Evolutionary conservation across 163 green algal species (phyloP).

Genomic region (Coccomyxa subellipsoidea): DNA sequence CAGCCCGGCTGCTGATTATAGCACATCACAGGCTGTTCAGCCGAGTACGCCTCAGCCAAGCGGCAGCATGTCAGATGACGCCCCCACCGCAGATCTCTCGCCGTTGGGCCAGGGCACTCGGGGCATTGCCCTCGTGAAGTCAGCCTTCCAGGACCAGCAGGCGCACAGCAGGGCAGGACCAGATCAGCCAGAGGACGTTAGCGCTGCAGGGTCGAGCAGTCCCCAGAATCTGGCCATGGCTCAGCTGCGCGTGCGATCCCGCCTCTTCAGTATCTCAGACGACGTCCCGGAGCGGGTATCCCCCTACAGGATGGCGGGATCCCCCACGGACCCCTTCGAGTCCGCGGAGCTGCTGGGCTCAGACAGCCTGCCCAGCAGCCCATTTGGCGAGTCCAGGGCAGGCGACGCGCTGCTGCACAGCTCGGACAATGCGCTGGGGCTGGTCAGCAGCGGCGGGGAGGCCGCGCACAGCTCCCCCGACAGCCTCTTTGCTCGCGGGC

Average conservation of each 20-base stretch:
- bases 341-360: background rate
- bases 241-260: background rate
- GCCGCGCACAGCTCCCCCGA: background rate
- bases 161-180: no score
- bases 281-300: background rate
- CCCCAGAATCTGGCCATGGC: background rate
- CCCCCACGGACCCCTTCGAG: background rate
- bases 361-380: background rate
- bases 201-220: background rate
- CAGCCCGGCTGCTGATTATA: background rate
- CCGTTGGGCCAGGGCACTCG: no score
- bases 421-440: background rate
- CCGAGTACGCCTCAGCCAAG: no score
- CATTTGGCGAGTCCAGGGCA: background rate
- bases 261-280: background rate
- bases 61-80: no score
- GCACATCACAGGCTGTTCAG: background rate
- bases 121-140: no score
- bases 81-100: no score
- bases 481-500: background rate
- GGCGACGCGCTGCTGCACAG: background rate
- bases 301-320: background rate
- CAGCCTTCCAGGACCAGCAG: no score
- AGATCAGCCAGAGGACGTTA: no score
- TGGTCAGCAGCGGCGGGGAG: background rate